These are phyloP conservation scores for Stylosanthes scabra DNA, from an alignment of 331 rosid species.

Conservation along the genomic window DNA sequence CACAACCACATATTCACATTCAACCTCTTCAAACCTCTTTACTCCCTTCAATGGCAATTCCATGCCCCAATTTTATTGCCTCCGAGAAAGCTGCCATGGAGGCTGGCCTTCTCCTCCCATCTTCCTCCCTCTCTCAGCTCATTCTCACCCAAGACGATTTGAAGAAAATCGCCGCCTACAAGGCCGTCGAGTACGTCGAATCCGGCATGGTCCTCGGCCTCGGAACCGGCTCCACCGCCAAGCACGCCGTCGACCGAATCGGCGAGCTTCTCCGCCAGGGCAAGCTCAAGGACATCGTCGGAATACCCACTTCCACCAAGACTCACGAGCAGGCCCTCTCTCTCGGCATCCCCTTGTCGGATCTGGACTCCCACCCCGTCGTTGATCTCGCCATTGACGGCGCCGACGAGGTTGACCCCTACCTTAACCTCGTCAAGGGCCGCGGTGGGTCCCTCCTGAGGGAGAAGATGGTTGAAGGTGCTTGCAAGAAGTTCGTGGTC, in stretches of 20 bases:
- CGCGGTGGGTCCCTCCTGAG: conserved; percentile 93
- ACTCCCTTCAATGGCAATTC: conserved; percentile 66
- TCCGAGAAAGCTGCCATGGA: conserved; percentile 66
- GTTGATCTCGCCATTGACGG: conserved; percentile 91
- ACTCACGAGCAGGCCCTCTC: conserved; percentile 82
- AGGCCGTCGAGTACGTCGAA: conserved; percentile 88
- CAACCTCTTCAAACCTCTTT: not conserved
- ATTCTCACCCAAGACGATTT: conserved; percentile 81
- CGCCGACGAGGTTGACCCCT: conserved; percentile 90
- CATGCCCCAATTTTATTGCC: conserved; percentile 61
- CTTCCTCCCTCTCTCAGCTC: conserved; percentile 40
- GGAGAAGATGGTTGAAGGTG: conserved; percentile 91
- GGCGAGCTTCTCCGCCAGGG: conserved; percentile 82
- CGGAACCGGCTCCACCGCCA: conserved; percentile 95
- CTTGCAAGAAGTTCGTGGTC: conserved; percentile 69
- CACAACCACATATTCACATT: not conserved
- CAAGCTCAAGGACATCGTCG: conserved; percentile 62
- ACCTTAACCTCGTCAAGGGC: conserved; percentile 78
- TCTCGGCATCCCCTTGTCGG: conserved; percentile 75
- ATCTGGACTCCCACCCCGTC: conserved; percentile 69
- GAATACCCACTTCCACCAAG: conserved; percentile 78
- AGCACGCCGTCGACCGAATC: conserved; percentile 86
- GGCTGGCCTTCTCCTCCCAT: conserved; percentile 54
- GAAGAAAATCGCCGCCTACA: conserved; percentile 94
- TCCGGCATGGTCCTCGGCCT: conserved; percentile 97